These are phyloP conservation scores for Moniliella sp. DNA, from an alignment of 1,284 basidiomycete species.

Conservation along the genomic window DNA sequence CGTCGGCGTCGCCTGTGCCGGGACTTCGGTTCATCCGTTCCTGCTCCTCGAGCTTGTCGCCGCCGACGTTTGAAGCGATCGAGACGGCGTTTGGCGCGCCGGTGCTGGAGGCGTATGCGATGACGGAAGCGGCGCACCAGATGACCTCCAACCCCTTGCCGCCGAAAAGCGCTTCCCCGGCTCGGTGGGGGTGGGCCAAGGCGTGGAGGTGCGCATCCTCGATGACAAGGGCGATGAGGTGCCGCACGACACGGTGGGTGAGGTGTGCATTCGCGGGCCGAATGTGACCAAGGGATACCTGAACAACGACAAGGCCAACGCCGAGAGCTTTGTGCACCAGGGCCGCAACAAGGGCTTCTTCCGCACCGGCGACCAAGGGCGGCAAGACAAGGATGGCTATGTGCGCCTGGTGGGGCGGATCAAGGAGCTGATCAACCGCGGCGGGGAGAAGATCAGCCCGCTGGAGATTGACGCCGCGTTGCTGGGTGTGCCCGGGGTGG, in stretches of 20 bases:
- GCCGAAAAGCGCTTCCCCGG: constrained; percentile 35
- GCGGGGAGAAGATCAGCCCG: constrained; percentile 49
- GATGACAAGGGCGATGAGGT: constrained; percentile 33
- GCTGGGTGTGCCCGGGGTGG: constrained; percentile 37
- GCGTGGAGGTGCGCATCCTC: constrained; percentile 37
- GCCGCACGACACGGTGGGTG: constrained; percentile 29
- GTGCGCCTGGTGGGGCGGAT: constrained; percentile 37
- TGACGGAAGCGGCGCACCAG: constrained; percentile 37
- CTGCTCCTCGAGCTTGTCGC: constrained; percentile 37
- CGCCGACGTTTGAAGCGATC: constrained; percentile 35
- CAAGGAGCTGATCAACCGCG: constrained; percentile 35
- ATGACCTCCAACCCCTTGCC: constrained; percentile 36
- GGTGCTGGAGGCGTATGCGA: constrained; percentile 38
- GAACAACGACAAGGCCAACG: constrained; percentile 36
- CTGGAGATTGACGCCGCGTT: constrained; percentile 44
- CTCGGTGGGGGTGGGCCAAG: constrained; percentile 37
- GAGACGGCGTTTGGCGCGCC: constrained; percentile 38
- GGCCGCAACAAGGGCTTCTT: constrained; percentile 35
- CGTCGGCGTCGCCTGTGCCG: constrained; percentile 32
- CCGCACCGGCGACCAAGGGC: constrained; percentile 47
- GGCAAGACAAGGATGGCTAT: constrained; percentile 45
- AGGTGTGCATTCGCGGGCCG: constrained; percentile 35
- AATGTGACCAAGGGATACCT: constrained; percentile 36
- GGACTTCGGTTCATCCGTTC: constrained; percentile 38
- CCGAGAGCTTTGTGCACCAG: constrained; percentile 23